Conservation (phyloP, 495 filamentous ascomycete genomes). For the Trichoderma gamsii region DNA sequence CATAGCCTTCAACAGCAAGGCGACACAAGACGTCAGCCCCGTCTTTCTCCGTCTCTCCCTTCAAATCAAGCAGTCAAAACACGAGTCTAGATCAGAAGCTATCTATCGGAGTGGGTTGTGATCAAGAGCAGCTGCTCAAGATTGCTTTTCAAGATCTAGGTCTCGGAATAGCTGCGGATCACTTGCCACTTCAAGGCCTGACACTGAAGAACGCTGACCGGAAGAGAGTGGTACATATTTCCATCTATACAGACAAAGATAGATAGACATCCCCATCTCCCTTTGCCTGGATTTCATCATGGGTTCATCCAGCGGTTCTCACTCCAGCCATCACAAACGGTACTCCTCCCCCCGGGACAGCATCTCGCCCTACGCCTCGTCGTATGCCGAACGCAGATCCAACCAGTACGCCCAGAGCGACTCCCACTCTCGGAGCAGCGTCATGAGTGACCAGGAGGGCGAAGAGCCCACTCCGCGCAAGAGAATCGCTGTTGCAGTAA, state of each 20-base stretch:
- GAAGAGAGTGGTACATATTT: not conserved
- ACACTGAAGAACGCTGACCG: not conserved
- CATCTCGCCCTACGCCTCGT: not conserved
- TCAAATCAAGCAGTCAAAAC: not conserved
- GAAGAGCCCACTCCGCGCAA: constrained; percentile 44
- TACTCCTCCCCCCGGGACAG: not conserved
- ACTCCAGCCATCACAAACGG: not conserved
- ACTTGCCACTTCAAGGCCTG: not conserved
- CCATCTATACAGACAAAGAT: not conserved
- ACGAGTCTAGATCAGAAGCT: not conserved
- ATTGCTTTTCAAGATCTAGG: not conserved
- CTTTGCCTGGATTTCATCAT: not conserved
- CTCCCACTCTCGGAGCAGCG: constrained; percentile 23
- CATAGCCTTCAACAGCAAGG: not conserved
- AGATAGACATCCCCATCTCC: not conserved
- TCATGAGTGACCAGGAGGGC: constrained; percentile 37
- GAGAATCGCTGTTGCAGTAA: constrained; percentile 66
- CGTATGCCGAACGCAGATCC: constrained; percentile 32
- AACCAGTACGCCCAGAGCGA: constrained; percentile 27
- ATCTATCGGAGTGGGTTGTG: not conserved
- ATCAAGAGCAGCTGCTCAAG: not conserved
- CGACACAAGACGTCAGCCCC: constrained; percentile 11
- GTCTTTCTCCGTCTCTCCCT: constrained; percentile 1
- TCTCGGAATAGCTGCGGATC: not conserved
- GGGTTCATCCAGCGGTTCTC: not conserved